Evolutionary conservation across 345 rosid genomes (phyloP), one percentile per base, ranked within the genome.

Genomic region (Pugionium cornutum): DNA sequence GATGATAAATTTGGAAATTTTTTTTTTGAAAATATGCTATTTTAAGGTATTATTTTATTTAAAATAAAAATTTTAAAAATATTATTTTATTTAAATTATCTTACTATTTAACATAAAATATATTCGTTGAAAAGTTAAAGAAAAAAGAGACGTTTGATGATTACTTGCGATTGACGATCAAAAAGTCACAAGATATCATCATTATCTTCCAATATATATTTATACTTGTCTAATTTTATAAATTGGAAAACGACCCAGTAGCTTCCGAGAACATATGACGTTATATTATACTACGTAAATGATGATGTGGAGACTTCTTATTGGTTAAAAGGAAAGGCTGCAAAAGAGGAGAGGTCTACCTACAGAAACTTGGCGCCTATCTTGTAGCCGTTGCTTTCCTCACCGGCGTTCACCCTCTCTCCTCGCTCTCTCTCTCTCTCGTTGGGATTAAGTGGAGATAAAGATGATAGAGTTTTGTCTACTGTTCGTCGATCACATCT

Each of bases 301-400:
- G 50, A 9, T 73, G 77, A 73, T 53, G 53, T 60, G 77, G 53
- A 4, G 3, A 28, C 0, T 8, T 53, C 0, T 31, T 0, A 53
- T 41, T 53, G 72, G 72, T 31, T 32, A 9, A 1, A 35, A 73
- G 0, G 50, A 59, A 59, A 73, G 47, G 62, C 67, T 53, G 63
- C 37, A 46, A 66, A 66, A 66, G 53, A 52, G 50, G 57, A 46
- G 9, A 66, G 50, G 31, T 45, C 3, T 73, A 66, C 57, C 63
- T 64, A 67, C 31, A 53, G 53, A 71, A 64, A 51, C 68, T 74
- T 74, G 73, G 77, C 77, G 77, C 77, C 72, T 52, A 42, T 1
- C 67, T 58, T 37, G 62, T 31, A 44, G 58, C 72, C 63, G 72
- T 73, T 66, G 77, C 72, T 60, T 53, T 73, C 72, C 66, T 65